Percentiles rank a stretch among this genome's conserved stretches.
Evolutionary conservation across 176 grass and related monocot genomes (phyloP).

Genomic region (Pontederia paniculata): DNA sequence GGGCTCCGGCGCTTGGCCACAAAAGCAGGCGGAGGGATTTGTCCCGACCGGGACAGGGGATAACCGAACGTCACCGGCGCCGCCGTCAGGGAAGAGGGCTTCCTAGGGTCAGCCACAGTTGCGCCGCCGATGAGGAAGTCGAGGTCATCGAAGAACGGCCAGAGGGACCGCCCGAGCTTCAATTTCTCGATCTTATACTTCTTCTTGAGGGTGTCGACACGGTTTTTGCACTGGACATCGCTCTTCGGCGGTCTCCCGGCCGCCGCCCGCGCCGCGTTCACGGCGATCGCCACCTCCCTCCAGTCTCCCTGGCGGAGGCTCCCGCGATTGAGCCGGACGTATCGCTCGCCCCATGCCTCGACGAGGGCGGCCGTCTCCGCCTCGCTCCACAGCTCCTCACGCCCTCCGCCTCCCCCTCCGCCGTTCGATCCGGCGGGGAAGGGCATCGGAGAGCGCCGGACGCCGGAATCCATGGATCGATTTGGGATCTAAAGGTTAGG

Average conservation of each 20-base stretch:
- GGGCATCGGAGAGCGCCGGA: not conserved
- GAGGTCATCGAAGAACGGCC: slow-evolving; percentile 66
- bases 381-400: slow-evolving; percentile 98
- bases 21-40: not conserved
- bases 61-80: slow-evolving; percentile 12
- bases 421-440: slow-evolving; percentile 24
- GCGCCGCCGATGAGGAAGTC: slow-evolving; percentile 50
- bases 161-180: slow-evolving; percentile 21
- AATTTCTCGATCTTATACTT: slow-evolving; percentile 8
- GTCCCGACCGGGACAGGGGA: not conserved
- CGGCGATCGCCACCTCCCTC: slow-evolving; percentile 78
- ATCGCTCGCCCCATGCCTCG: slow-evolving; percentile 64
- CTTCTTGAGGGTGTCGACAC: slow-evolving; percentile 20
- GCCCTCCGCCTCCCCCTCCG: slow-evolving; percentile 29
- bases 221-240: slow-evolving; percentile 45
- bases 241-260: slow-evolving; percentile 15
- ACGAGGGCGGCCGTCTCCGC: slow-evolving; percentile 71
- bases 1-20: not conserved
- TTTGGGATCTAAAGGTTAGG: not conserved
- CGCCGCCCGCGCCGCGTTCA: slow-evolving; percentile 50
- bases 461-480: slow-evolving; percentile 25
- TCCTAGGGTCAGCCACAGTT: slow-evolving; percentile 20
- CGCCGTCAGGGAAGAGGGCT: slow-evolving; percentile 11
- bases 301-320: slow-evolving; percentile 95
- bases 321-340: slow-evolving; percentile 76